Evolutionary conservation across 2,329 filamentous ascomycete species (phyloP).

Genomic region (Neopestalotiopsis clavispora): DNA sequence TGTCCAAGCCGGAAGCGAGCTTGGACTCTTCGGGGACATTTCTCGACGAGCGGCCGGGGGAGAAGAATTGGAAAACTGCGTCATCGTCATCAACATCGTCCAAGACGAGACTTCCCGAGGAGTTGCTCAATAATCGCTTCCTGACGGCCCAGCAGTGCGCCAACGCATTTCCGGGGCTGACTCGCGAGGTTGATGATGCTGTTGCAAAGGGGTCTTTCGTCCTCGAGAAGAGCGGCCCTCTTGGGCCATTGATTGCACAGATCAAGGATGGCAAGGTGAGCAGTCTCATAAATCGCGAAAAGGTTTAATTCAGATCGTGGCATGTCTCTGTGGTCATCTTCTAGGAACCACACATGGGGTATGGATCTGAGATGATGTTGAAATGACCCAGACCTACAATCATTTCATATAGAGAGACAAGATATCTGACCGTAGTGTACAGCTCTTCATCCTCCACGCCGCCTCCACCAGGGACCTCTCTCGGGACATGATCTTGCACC

Average conservation of each 20-base stretch:
- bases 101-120: constrained; percentile 19
- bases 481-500: constrained; percentile 50
- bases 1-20: constrained; percentile 28
- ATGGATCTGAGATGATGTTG: no score
- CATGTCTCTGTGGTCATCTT: no score
- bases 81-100: not conserved
- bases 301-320: no score
- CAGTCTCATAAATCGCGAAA: not conserved
- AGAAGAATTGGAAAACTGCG: not conserved
- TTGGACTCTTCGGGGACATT: constrained; percentile 12
- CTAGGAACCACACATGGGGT: no score
- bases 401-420: not conserved
- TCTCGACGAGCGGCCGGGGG: constrained; percentile 16
- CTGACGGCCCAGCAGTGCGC: constrained; percentile 49
- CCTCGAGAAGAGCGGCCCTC: constrained; percentile 38
- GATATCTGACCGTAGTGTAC: not conserved
- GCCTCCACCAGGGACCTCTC: constrained; percentile 46
- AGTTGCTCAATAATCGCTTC: constrained; percentile 39
- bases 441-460: constrained; percentile 51
- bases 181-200: constrained; percentile 49
- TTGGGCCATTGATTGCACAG: constrained; percentile 47
- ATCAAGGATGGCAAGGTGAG: constrained; percentile 47
- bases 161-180: constrained; percentile 50
- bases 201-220: constrained; percentile 50
- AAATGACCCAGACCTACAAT: no score